These are phyloP conservation scores for Penicillium manginii DNA, from an alignment of 495 filamentous ascomycete species.

Conservation along the genomic window DNA sequence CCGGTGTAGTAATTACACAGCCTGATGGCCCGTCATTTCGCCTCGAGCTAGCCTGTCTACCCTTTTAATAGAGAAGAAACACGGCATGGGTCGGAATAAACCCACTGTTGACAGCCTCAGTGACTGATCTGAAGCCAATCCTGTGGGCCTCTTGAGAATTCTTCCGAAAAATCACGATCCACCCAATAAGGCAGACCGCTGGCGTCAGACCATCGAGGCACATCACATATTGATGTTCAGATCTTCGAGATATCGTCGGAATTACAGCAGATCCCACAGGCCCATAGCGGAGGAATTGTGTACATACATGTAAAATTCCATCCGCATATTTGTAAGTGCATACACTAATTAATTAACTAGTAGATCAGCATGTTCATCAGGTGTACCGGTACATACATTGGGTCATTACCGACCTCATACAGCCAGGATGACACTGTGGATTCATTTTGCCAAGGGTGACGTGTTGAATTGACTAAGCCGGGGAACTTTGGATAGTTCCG, in stretches of 20 bases:
- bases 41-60: background rate
- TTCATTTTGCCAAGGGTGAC: background rate
- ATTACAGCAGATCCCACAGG: background rate
- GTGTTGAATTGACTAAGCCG: conserved; percentile 14
- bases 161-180: conserved; percentile 25
- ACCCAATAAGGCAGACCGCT: conserved; percentile 17
- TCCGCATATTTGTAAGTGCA: too few relatives aligned
- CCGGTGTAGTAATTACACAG: background rate
- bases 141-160: conserved; percentile 17
- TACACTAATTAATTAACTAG: too few relatives aligned
- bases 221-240: conserved; percentile 4
- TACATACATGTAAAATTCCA: too few relatives aligned
- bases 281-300: too few relatives aligned
- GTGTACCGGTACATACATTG: too few relatives aligned
- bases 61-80: background rate
- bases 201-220: conserved; percentile 17
- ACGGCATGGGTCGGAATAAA: background rate
- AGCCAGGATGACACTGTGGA: background rate
- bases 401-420: background rate
- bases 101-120: background rate
- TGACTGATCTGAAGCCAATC: conserved; percentile 14
- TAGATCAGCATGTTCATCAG: too few relatives aligned
- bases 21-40: background rate
- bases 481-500: background rate
- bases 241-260: background rate